Evolutionary conservation across 1,284 basidiomycete species (phyloP).

Genomic region (Volvariella surrecta): DNA sequence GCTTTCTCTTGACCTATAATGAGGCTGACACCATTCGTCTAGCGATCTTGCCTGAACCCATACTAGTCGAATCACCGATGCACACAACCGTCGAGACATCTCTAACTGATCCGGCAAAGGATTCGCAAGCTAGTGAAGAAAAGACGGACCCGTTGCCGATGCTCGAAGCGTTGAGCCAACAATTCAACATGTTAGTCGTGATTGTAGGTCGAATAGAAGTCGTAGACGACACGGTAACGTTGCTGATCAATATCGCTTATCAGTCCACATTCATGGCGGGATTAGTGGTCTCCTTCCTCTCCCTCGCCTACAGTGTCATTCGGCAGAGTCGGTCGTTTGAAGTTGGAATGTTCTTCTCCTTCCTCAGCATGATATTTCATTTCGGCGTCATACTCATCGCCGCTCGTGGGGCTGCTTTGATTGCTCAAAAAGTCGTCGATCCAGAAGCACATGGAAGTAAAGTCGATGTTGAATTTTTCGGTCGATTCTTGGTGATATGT

Average conservation of each 20-base stretch:
- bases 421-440: constrained; percentile 12
- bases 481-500: constrained; percentile 18
- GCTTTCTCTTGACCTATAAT: too few relatives aligned
- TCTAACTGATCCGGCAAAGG: too few relatives aligned
- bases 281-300: constrained; percentile 18
- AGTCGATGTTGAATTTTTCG: constrained; percentile 15
- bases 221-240: too few relatives aligned
- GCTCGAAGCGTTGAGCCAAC: constrained; percentile 11
- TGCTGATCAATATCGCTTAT: background rate
- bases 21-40: too few relatives aligned
- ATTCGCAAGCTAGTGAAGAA: too few relatives aligned
- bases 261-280: constrained; percentile 21
- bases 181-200: constrained; percentile 17
- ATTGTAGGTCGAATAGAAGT: constrained; percentile 13
- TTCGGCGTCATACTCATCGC: constrained; percentile 21
- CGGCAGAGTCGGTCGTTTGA: constrained; percentile 14
- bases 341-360: constrained; percentile 20
- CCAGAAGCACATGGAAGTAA: background rate
- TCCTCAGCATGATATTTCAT: constrained; percentile 19
- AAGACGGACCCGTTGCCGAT: too few relatives aligned
- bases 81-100: too few relatives aligned
- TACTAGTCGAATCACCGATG: too few relatives aligned
- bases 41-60: too few relatives aligned
- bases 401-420: constrained; percentile 16
- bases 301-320: constrained; percentile 15